phyloP scores from a whole-genome alignment of 73 alveolate species.

The Tetrahymena elliotti region DNA sequence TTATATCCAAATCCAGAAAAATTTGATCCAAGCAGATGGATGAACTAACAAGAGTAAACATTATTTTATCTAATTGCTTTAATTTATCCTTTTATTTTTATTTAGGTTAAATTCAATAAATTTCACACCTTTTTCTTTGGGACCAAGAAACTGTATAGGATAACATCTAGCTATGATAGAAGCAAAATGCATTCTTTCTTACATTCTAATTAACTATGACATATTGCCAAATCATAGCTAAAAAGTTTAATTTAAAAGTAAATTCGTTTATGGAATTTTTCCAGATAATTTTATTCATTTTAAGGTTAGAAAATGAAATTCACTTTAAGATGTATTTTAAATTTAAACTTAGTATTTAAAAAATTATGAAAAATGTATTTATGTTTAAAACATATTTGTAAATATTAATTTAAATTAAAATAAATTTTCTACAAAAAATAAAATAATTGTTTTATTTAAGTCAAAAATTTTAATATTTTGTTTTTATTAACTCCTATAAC shows the following conservation, averaged over 20 bases:
- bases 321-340: too few species aligned
- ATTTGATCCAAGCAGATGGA: slow-evolving; percentile 37
- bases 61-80: not conserved
- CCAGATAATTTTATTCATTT: not conserved
- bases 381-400: too few species aligned
- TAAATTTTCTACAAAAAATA: too few species aligned
- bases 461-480: too few species aligned
- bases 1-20: slow-evolving; percentile 1
- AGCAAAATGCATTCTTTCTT: slow-evolving; percentile 8
- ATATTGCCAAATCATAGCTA: not conserved
- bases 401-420: too few species aligned
- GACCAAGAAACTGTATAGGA: slow-evolving; percentile 26
- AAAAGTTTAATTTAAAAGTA: not conserved
- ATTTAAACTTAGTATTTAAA: too few species aligned
- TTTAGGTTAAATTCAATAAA: not conserved
- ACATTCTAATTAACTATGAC: slow-evolving; percentile 1
- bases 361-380: too few species aligned
- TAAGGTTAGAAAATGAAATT: not conserved
- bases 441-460: too few species aligned
- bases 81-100: not conserved
- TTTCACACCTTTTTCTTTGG: slow-evolving; percentile 13
- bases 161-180: slow-evolving; percentile 26
- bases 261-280: not conserved
- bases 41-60: not conserved
- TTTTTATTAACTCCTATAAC: too few species aligned